These are phyloP conservation scores for Echinochloa phyllopogon DNA, from an alignment of 176 grass and related monocot genomes.

Conservation along the genomic window DNA sequence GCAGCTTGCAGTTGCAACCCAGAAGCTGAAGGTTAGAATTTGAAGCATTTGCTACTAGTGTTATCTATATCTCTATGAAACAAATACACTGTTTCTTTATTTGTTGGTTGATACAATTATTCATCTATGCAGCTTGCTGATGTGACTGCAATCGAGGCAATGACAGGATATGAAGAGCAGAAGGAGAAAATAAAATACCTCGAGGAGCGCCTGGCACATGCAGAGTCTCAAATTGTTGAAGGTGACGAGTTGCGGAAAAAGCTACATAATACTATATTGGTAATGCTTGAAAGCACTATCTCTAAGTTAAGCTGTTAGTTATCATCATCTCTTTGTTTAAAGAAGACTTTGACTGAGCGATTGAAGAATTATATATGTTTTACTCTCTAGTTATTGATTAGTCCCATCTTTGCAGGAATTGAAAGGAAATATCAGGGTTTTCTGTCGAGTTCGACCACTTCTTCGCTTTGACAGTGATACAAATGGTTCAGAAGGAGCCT, in stretches of 20 bases:
- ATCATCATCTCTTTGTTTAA: not conserved
- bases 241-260: slow-evolving; percentile 85
- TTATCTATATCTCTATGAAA: not conserved
- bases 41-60: not conserved
- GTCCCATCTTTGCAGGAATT: slow-evolving; percentile 67
- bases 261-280: slow-evolving; percentile 96
- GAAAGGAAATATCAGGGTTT: slow-evolving; percentile 97
- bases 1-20: slow-evolving; percentile 60
- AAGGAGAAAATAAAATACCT: slow-evolving; percentile 74
- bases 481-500: slow-evolving; percentile 45
- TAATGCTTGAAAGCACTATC: slow-evolving; percentile 22
- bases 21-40: slow-evolving; percentile 68
- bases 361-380: not conserved
- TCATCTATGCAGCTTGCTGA: slow-evolving; percentile 71
- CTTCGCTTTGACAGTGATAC: slow-evolving; percentile 49
- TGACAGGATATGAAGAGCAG: slow-evolving; percentile 72
- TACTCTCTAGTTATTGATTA: not conserved
- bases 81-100: not conserved
- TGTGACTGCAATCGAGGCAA: slow-evolving; percentile 63
- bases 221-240: slow-evolving; percentile 85
- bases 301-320: not conserved
- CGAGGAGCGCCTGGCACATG: slow-evolving; percentile 66
- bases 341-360: not conserved
- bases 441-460: slow-evolving; percentile 89
- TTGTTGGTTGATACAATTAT: slow-evolving; percentile 5